Evolutionary conservation across 495 filamentous ascomycete species (phyloP).

Genomic region (Opeltia flavorubescens): DNA sequence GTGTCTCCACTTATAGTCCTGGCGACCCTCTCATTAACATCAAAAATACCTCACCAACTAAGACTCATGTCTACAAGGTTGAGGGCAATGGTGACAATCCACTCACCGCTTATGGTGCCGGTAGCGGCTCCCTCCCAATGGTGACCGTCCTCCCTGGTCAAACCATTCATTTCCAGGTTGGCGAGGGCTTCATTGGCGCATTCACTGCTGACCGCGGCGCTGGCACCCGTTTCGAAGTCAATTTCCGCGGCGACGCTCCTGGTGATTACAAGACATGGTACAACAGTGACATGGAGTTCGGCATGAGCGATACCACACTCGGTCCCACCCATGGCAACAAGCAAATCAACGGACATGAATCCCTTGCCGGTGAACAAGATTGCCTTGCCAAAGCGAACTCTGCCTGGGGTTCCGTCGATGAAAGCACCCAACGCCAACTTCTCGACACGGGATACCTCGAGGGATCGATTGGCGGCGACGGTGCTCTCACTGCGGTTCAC

Average conservation of each 20-base stretch:
- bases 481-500: constrained; percentile 1
- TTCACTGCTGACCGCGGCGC: constrained; percentile 2
- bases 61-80: constrained; percentile 8
- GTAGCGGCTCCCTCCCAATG: background rate
- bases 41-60: background rate
- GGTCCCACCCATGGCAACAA: constrained; percentile 2
- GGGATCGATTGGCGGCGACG: constrained; percentile 1
- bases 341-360: background rate
- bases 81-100: constrained; percentile 6
- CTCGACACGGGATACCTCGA: constrained; percentile 4
- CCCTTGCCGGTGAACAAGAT: constrained; percentile 9
- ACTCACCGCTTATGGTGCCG: background rate
- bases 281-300: constrained; percentile 9
- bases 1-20: background rate
- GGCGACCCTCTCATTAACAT: constrained; percentile 2
- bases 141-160: constrained; percentile 2
- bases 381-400: constrained; percentile 11
- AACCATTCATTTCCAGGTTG: constrained; percentile 1
- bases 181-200: constrained; percentile 6
- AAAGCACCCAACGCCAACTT: background rate
- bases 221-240: constrained; percentile 8
- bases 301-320: constrained; percentile 7
- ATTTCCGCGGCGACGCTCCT: background rate
- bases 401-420: constrained; percentile 1
- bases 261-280: constrained; percentile 7